phyloP scores from a whole-genome alignment of 2,329 filamentous ascomycete genomes.

The Pyrenochaeta sp. region DNA sequence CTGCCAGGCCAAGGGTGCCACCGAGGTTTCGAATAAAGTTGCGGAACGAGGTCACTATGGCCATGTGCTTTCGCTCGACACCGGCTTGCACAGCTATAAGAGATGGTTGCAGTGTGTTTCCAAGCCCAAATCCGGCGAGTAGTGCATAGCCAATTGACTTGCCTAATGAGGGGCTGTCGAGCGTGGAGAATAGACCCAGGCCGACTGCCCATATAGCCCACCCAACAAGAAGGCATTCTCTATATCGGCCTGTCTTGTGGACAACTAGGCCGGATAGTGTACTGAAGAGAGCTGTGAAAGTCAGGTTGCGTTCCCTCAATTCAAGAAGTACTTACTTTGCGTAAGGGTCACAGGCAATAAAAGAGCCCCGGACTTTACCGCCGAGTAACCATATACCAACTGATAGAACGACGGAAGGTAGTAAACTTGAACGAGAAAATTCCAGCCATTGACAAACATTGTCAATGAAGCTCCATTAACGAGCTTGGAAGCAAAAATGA shows the following conservation, averaged over 20 bases:
- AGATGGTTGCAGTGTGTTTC: conserved; percentile 62
- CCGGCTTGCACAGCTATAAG: conserved; percentile 66
- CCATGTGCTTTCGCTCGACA: conserved; percentile 63
- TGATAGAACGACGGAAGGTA: conserved; percentile 71
- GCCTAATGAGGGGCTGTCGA: conserved; percentile 18
- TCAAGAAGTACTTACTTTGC: conserved; percentile 27
- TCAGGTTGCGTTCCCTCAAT: neutral
- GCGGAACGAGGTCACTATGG: conserved; percentile 68
- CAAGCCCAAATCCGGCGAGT: conserved; percentile 50
- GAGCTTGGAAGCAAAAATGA: conserved; percentile 23
- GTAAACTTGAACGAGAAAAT: conserved; percentile 68
- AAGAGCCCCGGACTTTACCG: conserved; percentile 61
- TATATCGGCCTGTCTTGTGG: conserved; percentile 28
- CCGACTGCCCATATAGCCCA: conserved; percentile 32
- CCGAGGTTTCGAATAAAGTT: conserved; percentile 71
- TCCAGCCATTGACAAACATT: conserved; percentile 68
- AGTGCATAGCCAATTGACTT: conserved; percentile 29
- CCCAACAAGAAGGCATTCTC: conserved; percentile 26
- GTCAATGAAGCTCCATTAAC: conserved; percentile 29
- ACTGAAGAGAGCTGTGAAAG: conserved; percentile 23
- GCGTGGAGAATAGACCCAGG: conserved; percentile 25
- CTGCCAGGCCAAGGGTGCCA: conserved; percentile 65
- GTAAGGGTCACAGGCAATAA: conserved; percentile 57
- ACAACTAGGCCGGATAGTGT: conserved; percentile 29
- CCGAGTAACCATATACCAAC: conserved; percentile 61